Base-by-base conservation (phyloP, 2,329 filamentous ascomycete species). In the Sporothrix euskadiensis region DNA sequence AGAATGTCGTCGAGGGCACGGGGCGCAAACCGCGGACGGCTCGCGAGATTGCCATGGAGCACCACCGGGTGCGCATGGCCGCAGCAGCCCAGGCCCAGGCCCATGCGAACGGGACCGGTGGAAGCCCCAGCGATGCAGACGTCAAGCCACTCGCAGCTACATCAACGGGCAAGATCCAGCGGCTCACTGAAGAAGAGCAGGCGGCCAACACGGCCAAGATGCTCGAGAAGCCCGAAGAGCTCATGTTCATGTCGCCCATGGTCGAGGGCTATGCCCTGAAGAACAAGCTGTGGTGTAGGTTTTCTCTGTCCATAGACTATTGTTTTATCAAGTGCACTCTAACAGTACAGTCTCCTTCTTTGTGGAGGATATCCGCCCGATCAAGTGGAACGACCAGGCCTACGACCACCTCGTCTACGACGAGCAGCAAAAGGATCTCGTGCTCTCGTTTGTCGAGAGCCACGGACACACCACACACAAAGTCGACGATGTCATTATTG, bases 361-460 rank as follows among this genome's bases (percentile, higher is more conserved):
- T 52, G 76, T 84, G 35, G 83, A 85, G 54, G 82, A 85, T 68
- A 80, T 85, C 73, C 76, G 79, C 54, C 81, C 82, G 3, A 78
- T 85, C 63, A 69, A 78, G 6, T 85, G 84, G 84, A 85, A 86
- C 75, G 81, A 82, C 73, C 77, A 81, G 7, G 84, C 84, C 0
- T 86, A 82, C 75, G 81, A 82, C 2, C 83, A 85, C 59, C 80
- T 86, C 5, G 84, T 86, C 4, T 85, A 85, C 75, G 81, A 84
- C 57, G 81, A 84, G 41, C 80, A 84, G 73, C 83, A 85, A 49
- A 86, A 86, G 76, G 83, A 85, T 44, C 75, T 86, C 8, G 80
- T 86, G 0, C 77, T 85, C 19, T 84, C 84, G 1, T 85, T 85
- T 76, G 84, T 86, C 4, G 82, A 85, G 74, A 84, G 82, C 75